Base-by-base conservation (phyloP, 495 filamentous ascomycete genomes). In the Parmelia sp. region DNA sequence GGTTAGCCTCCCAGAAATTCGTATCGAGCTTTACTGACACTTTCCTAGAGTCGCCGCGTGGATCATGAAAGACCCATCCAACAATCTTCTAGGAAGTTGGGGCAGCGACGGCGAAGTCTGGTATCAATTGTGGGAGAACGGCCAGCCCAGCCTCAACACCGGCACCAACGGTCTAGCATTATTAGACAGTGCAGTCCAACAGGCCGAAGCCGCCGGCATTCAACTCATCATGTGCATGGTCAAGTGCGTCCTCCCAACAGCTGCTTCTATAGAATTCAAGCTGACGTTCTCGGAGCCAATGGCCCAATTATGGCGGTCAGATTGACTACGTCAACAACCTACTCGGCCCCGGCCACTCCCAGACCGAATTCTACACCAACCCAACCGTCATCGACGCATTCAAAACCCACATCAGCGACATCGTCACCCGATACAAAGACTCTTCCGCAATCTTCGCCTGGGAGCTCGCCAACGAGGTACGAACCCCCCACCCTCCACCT, bases 131-230 rank as follows among this genome's bases (percentile, higher is more conserved):
- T 80, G 85, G 61, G 75, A 77, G 0, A 72, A 80, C 17, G 76
- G 78, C 21, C 78, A 75, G 0, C 82, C 82, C 1, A 80, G 79
- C 25, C 87, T 90, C 75, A 89, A 90, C 74, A 88, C 84, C 1
- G 86, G 87, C 4, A 65, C 80, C 44, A 78, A 87, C 70, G 87
- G 87, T 11, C 78, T 89, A 5, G 80, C 88, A 71, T 78, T 83
- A 14, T 80, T 89, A 37, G 86, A 89, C 71, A 82, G 82, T 59
- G 84, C 87, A 11, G 85, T 88, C 31, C 68, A 77, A 35, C 75
- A 80, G 4, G 86, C 85, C 3, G 77, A 80, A 62, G 77, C 79
- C 64, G 74, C 73, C 25, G 79, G 79, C 17, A 79, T 85, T 64
- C 85, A 88, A 72, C 74, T 87, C 29, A 78, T 88, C 65, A 78